A percentile compares a stretch with the other conserved stretches of the same genome.
Conservation (phyloP, 257 asterid genomes). For the Scutellaria barbata region DNA sequence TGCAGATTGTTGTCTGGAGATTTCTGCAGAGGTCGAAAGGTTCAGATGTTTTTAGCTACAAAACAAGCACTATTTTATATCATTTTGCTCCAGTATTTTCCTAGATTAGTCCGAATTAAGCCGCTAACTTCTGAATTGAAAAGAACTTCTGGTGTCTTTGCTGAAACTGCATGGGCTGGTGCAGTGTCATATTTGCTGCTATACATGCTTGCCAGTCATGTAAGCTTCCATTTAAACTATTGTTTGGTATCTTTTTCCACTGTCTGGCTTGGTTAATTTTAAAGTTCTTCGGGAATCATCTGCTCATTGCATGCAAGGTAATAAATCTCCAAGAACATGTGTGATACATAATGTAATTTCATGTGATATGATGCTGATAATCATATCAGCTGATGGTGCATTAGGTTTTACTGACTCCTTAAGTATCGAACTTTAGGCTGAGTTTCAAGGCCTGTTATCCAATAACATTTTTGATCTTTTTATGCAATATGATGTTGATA, state of each 20-base stretch:
- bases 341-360: background rate
- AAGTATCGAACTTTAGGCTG: constrained; percentile 13
- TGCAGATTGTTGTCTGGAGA: constrained; percentile 96
- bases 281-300: constrained; percentile 4
- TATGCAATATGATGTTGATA: constrained; percentile 13
- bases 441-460: background rate
- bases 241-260: constrained; percentile 18
- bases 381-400: background rate
- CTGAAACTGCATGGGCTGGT: constrained; percentile 99
- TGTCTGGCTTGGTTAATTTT: constrained; percentile 12
- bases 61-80: constrained; percentile 82
- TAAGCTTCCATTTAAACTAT: constrained; percentile 49
- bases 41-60: constrained; percentile 84
- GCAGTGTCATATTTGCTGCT: constrained; percentile 89
- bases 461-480: constrained; percentile 11
- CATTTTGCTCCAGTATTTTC: constrained; percentile 85
- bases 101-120: constrained; percentile 70
- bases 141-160: constrained; percentile 98
- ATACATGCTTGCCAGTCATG: constrained; percentile 99
- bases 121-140: constrained; percentile 93
- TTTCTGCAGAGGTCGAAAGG: constrained; percentile 85
- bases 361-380: background rate
- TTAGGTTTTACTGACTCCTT: constrained; percentile 8
- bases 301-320: constrained; percentile 14
- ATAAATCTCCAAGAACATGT: constrained; percentile 17